A percentile compares a stretch with the other conserved stretches of the same genome.
These are phyloP conservation scores for Fusarium piperis DNA, from an alignment of 2,329 filamentous ascomycete species.

Conservation along the genomic window DNA sequence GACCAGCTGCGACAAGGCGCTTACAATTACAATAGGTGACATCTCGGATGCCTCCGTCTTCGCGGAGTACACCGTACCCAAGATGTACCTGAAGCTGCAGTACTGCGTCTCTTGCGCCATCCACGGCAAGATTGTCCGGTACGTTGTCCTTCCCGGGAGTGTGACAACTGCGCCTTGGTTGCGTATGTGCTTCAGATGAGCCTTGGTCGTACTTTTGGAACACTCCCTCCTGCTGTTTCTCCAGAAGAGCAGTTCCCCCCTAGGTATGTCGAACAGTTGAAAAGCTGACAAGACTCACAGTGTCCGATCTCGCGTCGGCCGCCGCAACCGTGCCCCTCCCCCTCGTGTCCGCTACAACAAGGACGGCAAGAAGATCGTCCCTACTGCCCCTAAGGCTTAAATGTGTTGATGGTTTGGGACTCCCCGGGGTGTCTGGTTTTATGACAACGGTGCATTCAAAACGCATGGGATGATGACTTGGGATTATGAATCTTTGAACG, in stretches of 20 bases:
- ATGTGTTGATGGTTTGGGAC: constrained; percentile 46
- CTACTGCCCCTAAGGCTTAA: constrained; percentile 64
- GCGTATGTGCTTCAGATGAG: constrained; percentile 66
- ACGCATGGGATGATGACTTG: constrained; percentile 50
- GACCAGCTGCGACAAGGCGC: constrained; percentile 8
- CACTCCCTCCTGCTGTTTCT: constrained; percentile 40
- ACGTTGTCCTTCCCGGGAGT: constrained; percentile 71
- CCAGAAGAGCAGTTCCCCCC: not conserved
- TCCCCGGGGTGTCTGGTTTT: constrained; percentile 47
- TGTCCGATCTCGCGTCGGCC: constrained; percentile 95
- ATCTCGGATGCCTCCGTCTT: constrained; percentile 99
- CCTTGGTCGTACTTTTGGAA: constrained; percentile 65
- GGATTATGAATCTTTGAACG: constrained; percentile 44
- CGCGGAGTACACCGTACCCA: constrained; percentile 98
- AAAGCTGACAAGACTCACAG: constrained; percentile 65
- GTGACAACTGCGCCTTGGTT: constrained; percentile 64
- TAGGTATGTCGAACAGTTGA: constrained; percentile 42
- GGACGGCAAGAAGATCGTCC: constrained; percentile 99
- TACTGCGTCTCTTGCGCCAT: constrained; percentile 99
- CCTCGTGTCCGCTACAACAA: constrained; percentile 99
- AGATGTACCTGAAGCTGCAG: constrained; percentile 99
- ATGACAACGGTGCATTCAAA: constrained; percentile 51
- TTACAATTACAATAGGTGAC: constrained; percentile 75
- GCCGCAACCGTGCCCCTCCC: constrained; percentile 98
- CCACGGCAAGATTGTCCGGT: constrained; percentile 99